Evolutionary conservation across 768 basidiomycete species (phyloP), one percentile per base, ranked within the genome.

Genomic region (Tulasnella sp.): DNA sequence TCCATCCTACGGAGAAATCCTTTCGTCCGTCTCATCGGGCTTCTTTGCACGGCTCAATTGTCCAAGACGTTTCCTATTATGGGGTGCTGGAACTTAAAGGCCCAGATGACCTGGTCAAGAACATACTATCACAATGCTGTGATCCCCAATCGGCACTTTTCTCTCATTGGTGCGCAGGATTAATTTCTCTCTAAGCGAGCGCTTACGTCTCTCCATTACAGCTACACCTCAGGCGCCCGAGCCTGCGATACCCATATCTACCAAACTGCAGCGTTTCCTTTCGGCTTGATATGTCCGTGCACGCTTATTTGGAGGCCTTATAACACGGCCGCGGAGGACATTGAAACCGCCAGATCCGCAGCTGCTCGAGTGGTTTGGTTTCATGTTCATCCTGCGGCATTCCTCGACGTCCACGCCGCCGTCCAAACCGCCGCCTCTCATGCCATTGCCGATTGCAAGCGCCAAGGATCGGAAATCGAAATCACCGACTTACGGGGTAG

Each of bases 21-120:
- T 97, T 92, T 81, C 88, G 97, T 25, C 91, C 97, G 0, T 96
- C 96, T 1, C 91, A 97, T 83, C 89, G 97, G 38, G 96, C 97
- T 3, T 88, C 94, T 0, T 82, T 91, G 12, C 93, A 94, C 78
- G 93, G 91, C 6, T 91, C 91, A 1, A 95, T 97, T 74, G 82
- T 97, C 0, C 94, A 96, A 75, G 97, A 99, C 80, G 91, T 93
- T 0, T 96, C 94, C 1, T 98, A 98, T 82, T 88, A 86, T 79
- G 89, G 90, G 0, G 85, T 90, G 2, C 86, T 96, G 37, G 92
- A 96, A 81, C 81, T 98, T 7, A 87, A 86, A 71, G 94, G 93
- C 1, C 85, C 87, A 1, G 86, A 91, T 80, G 79, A 81, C 1
- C 83, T 89, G 3, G 81, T 97, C 8, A 85, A 86, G 54, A 73